Conservation (phyloP, 2,329 filamentous ascomycete species). For the Curvularia sp. region DNA sequence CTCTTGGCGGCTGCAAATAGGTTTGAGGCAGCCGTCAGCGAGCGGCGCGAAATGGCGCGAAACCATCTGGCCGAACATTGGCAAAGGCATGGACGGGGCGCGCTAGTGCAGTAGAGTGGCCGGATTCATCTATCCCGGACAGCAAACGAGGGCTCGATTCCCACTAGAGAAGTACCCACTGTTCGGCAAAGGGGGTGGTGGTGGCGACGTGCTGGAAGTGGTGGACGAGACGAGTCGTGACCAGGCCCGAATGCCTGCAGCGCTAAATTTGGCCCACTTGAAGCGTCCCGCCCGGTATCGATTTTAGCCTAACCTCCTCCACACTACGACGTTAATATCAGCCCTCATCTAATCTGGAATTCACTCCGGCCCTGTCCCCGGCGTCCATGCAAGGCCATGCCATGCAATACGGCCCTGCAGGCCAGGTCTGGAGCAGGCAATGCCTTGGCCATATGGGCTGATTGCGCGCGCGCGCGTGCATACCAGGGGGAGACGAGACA, state of each 20-base stretch:
- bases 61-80: slow-evolving; percentile 42
- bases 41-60: slow-evolving; percentile 20
- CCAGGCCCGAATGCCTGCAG: too few relatives aligned
- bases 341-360: slow-evolving; percentile 35
- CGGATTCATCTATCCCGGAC: slow-evolving; percentile 42
- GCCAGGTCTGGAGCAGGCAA: slow-evolving; percentile 32
- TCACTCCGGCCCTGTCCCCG: slow-evolving; percentile 27
- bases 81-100: slow-evolving; percentile 20
- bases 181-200: slow-evolving; percentile 20
- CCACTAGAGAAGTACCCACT: slow-evolving; percentile 19
- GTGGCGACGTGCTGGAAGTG: slow-evolving; percentile 28
- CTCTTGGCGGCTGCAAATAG: slow-evolving; percentile 33
- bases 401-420: slow-evolving; percentile 23
- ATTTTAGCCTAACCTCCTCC: slow-evolving; percentile 44
- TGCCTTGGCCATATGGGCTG: slow-evolving; percentile 34
- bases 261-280: slow-evolving; percentile 33
- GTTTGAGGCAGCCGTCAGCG: slow-evolving; percentile 30
- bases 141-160: slow-evolving; percentile 23
- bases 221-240: slow-evolving; percentile 25
- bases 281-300: slow-evolving; percentile 26
- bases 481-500: slow-evolving; percentile 2
- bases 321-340: slow-evolving; percentile 41
- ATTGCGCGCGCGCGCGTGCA: slow-evolving; percentile 21
- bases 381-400: slow-evolving; percentile 25
- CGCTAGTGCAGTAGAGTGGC: slow-evolving; percentile 11